Base-by-base conservation (phyloP, 2,329 filamentous ascomycete genomes). In the Zopfia rhizophila region DNA sequence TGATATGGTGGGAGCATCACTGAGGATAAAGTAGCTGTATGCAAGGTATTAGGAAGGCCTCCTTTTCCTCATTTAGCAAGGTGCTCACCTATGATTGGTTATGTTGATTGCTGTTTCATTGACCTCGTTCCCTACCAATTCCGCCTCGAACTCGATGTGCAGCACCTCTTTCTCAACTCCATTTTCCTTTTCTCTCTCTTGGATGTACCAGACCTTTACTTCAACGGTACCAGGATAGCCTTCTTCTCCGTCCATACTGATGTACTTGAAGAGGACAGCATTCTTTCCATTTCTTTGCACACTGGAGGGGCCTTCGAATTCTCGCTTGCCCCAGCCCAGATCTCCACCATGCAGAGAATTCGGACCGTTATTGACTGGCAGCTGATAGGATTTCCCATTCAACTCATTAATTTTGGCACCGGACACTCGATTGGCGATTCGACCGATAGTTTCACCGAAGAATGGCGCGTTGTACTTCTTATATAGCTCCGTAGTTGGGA, bases 371-470 rank as follows among this genome's bases (percentile, higher is more conserved):
- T 96, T 97, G 48, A 82, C 82, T 6, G 82, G 80, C 30, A 97
- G 80, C 12, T 79, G 62, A 72, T 95, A 94, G 3, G 81, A 76
- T 63, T 83, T 82, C 11, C 80, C 80, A 72, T 96, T 96, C 60
- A 97, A 74, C 38, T 79, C 79, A 55, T 86, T 75, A 68, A 97
- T 85, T 57, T 83, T 80, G 18, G 86, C 91, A 63, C 81, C 78
- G 45, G 84, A 82, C 68, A 96, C 85, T 45, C 93, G 87, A 76
- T 97, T 97, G 51, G 91, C 82, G 21, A 84, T 79, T 27, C 83
- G 89, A 43, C 94, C 94, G 69, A 97, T 96, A 31, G 91, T 97
- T 70, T 93, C 92, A 55, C 94, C 93, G 68, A 96, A 97, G 78
- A 86, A 92, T 2, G 90, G 86, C 8, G 73, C 77, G 75, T 94